Conservation (phyloP, 441 rosid species). For the Gossypium lobatum region DNA sequence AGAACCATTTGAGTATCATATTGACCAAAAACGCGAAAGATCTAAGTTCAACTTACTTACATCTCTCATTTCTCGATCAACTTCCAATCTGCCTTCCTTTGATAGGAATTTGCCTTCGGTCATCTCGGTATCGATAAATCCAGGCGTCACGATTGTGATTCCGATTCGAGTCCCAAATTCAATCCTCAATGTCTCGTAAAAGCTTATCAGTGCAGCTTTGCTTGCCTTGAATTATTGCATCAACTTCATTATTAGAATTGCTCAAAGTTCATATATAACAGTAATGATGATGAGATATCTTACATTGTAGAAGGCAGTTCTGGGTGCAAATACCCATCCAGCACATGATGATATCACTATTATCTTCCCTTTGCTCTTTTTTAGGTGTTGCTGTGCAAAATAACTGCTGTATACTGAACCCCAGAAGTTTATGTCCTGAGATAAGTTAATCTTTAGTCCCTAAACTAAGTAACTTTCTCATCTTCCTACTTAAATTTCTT, state of each 20-base stretch:
- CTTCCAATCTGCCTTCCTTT: conserved; percentile 29
- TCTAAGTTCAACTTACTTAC: conserved; percentile 16
- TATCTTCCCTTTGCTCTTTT: conserved; percentile 40
- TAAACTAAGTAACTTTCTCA: too few species aligned
- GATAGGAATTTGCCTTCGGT: conserved; percentile 27
- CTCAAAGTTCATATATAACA: neutral
- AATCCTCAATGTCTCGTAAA: conserved; percentile 32
- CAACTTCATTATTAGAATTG: neutral
- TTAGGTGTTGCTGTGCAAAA: conserved; percentile 45
- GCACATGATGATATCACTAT: conserved; percentile 43
- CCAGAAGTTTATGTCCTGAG: conserved; percentile 55
- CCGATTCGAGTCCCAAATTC: conserved; percentile 29
- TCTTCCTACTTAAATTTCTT: too few species aligned
- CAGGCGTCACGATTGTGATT: conserved; percentile 42
- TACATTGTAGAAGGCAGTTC: conserved; percentile 45
- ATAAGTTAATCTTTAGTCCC: too few species aligned
- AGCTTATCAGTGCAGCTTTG: conserved; percentile 36
- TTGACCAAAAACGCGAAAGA: too few species aligned
- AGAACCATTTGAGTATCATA: too few species aligned
- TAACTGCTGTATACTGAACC: conserved; percentile 43
- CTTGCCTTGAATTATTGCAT: conserved; percentile 26
- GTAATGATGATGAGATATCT: neutral
- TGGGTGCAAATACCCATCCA: conserved; percentile 39
- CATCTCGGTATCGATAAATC: conserved; percentile 33
- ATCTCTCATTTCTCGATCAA: conserved; percentile 33